Evolutionary conservation across 495 filamentous ascomycete species (phyloP).

Genomic region (Lasiosphaeria miniovina): DNA sequence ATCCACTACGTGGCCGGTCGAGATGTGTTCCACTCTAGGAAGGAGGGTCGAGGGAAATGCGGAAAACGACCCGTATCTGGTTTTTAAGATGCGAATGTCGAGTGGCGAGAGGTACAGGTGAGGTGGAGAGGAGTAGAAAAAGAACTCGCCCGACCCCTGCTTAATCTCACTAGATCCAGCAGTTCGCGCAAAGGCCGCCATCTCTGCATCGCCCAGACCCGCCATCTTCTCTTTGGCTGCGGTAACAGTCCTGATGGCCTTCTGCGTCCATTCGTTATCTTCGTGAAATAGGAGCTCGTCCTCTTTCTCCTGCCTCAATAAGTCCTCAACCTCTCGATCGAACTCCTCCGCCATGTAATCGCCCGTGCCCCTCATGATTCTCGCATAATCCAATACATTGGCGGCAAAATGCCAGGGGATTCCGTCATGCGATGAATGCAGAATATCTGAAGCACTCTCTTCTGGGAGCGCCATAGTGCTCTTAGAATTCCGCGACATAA

Average conservation of each 20-base stretch:
- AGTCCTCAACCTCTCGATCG: conserved; percentile 68
- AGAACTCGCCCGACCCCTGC: conserved; percentile 53
- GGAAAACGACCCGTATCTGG: conserved; percentile 80
- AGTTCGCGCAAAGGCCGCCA: conserved; percentile 2
- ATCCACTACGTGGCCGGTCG: conserved; percentile 85
- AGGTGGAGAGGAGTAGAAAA: conserved; percentile 85
- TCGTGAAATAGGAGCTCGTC: conserved; percentile 93
- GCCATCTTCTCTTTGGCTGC: conserved; percentile 69
- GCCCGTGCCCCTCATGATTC: conserved; percentile 91
- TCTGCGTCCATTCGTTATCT: conserved; percentile 85
- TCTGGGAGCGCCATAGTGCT: conserved; percentile 84
- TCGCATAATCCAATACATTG: conserved; percentile 89
- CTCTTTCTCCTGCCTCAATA: conserved; percentile 73
- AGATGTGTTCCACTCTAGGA: conserved; percentile 87
- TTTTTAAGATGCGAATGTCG: conserved; percentile 92
- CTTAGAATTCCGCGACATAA: conserved; percentile 73
- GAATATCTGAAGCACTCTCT: conserved; percentile 68
- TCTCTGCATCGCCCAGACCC: conserved; percentile 25
- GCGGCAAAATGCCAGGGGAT: conserved; percentile 93
- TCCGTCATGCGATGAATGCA: conserved; percentile 59
- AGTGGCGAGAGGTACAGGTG: conserved; percentile 93
- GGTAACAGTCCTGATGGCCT: conserved; percentile 67
- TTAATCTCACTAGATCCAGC: conserved; percentile 10
- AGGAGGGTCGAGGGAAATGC: conserved; percentile 86
- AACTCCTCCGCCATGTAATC: conserved; percentile 82